Evolutionary conservation across 108 stramenopile species (phyloP).

Genomic region (Epithemia pelagica): DNA sequence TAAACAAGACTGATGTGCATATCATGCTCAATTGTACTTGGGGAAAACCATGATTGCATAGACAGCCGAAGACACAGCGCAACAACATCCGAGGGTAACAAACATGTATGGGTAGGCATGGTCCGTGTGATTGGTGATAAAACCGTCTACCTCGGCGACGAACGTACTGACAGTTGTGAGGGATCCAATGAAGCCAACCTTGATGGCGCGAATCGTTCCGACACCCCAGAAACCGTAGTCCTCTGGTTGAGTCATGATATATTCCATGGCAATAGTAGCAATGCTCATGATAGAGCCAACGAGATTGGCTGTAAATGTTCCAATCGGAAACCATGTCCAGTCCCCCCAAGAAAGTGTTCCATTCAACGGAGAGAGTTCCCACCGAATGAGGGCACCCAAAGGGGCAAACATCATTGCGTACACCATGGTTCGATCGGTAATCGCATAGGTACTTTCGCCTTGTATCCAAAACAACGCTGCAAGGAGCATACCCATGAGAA

Average conservation of each 20-base stretch:
- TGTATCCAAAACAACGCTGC: background rate
- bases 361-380: constrained; percentile 55
- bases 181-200: constrained; percentile 55
- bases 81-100: background rate
- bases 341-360: constrained; percentile 7
- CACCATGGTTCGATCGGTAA: constrained; percentile 36
- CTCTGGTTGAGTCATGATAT: constrained; percentile 9
- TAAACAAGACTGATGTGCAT: too few species aligned
- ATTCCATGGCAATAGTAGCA: constrained; percentile 20
- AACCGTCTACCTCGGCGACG: constrained; percentile 41
- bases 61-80: background rate
- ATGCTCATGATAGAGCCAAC: constrained; percentile 38
- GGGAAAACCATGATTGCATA: constrained; percentile 1
- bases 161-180: constrained; percentile 72
- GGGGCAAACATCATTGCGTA: constrained; percentile 44
- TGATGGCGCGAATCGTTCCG: constrained; percentile 7
- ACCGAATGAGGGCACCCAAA: constrained; percentile 51
- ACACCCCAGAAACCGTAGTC: constrained; percentile 18
- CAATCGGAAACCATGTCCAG: constrained; percentile 49
- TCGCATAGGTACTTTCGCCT: background rate
- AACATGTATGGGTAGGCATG: constrained; percentile 8
- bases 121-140: background rate
- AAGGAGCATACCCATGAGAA: background rate
- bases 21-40: background rate
- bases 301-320: constrained; percentile 60